These are phyloP conservation scores for Zizania latifolia DNA, from an alignment of 176 grass and related monocot genomes.

Conservation along the genomic window DNA sequence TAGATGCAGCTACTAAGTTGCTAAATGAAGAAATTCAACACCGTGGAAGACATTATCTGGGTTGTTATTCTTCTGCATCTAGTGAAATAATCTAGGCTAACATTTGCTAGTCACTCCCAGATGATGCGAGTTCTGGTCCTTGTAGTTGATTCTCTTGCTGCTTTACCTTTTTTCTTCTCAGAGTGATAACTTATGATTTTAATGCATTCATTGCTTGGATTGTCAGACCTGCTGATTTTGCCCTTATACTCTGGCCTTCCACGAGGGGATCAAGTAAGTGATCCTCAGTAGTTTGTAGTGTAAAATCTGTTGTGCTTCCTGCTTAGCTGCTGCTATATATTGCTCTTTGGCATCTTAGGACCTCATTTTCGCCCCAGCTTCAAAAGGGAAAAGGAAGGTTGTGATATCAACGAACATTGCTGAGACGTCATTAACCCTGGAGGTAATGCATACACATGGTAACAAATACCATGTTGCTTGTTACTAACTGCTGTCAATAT, in stretches of 20 bases:
- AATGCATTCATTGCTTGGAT: constrained; percentile 34
- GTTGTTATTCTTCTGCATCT: constrained; percentile 30
- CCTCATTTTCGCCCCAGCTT: constrained; percentile 77
- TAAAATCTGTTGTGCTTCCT: neutral
- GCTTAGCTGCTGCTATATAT: constrained; percentile 15
- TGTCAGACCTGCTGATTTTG: constrained; percentile 76
- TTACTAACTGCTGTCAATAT: constrained; percentile 20
- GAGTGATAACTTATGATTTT: constrained; percentile 12
- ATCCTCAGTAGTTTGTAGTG: neutral
- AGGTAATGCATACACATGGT: constrained; percentile 43
- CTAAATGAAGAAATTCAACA: constrained; percentile 64
- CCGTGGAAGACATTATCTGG: constrained; percentile 40
- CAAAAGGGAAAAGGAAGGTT: constrained; percentile 93
- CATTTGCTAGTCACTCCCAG: neutral
- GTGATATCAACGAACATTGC: constrained; percentile 97
- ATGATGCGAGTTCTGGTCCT: neutral
- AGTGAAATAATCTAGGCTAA: constrained; percentile 16
- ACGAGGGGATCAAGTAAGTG: constrained; percentile 70
- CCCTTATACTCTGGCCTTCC: constrained; percentile 92
- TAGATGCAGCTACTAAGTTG: constrained; percentile 73
- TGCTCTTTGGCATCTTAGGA: constrained; percentile 55
- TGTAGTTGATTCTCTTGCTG: neutral
- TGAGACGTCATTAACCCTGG: constrained; percentile 92
- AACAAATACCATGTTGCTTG: constrained; percentile 8
- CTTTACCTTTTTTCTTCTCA: neutral